Evolutionary conservation across 805 yeast species (phyloP).

Genomic region (Dipodascopsis tothii): DNA sequence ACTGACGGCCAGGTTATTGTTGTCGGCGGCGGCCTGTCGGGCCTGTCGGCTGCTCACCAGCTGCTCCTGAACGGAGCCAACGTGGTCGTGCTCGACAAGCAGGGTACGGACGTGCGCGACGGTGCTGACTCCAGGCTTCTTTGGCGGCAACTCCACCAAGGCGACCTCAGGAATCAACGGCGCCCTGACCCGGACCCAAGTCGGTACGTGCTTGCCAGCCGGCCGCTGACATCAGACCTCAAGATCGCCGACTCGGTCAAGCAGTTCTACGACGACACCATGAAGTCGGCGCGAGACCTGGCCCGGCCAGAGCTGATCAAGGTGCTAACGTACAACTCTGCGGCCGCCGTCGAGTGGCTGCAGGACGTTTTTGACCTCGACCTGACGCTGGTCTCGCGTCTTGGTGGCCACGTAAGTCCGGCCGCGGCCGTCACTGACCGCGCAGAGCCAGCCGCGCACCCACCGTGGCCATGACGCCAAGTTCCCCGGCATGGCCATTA

Average conservation of each 20-base stretch:
- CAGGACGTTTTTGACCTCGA: constrained; percentile 55
- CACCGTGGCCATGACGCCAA: constrained; percentile 66
- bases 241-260: constrained; percentile 50
- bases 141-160: constrained; percentile 60
- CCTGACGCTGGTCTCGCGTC: constrained; percentile 58
- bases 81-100: constrained; percentile 50
- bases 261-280: constrained; percentile 57
- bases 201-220: constrained; percentile 15
- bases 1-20: constrained; percentile 43
- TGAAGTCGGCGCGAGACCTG: constrained; percentile 54
- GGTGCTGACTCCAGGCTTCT: constrained; percentile 33
- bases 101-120: constrained; percentile 22
- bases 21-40: constrained; percentile 63
- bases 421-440: neutral
- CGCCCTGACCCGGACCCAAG: constrained; percentile 59
- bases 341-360: constrained; percentile 66
- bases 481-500: constrained; percentile 61
- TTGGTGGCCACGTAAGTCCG: constrained; percentile 60
- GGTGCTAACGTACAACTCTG: constrained; percentile 54
- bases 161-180: constrained; percentile 70
- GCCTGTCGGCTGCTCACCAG: constrained; percentile 56
- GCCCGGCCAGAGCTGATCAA: constrained; percentile 54
- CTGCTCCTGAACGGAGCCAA: constrained; percentile 47
- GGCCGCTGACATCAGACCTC: constrained; percentile 19
- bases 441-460: constrained; percentile 54